A percentile compares a stretch with the other conserved stretches of the same genome.
These are phyloP conservation scores for Scheffersomyces amazonensis DNA, from an alignment of 805 yeast genomes.

Conservation along the genomic window DNA sequence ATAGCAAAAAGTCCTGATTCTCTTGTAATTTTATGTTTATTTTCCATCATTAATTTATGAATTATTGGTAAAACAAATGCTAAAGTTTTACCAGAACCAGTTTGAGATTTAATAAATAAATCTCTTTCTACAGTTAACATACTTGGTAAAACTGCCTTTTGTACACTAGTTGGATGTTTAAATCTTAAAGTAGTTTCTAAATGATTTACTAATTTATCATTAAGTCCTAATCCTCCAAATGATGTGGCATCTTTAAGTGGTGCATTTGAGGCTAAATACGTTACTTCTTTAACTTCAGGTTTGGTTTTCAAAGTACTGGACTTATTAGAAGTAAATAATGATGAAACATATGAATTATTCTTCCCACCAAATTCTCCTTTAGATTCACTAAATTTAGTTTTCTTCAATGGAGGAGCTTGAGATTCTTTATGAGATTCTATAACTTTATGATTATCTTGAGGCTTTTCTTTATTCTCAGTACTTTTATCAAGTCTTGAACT, in stretches of 20 bases:
- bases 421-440: not conserved
- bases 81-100: conserved; percentile 97
- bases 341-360: conserved; percentile 72
- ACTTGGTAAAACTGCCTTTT: conserved; percentile 72
- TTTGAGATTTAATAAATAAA: conserved; percentile 90
- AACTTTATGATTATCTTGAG: conserved; percentile 4
- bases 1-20: conserved; percentile 85
- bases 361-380: conserved; percentile 54
- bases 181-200: conserved; percentile 55
- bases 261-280: conserved; percentile 72
- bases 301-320: conserved; percentile 51
- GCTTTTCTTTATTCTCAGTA: not conserved
- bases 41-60: conserved; percentile 61
- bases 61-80: conserved; percentile 84
- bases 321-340: conserved; percentile 58
- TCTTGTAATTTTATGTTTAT: conserved; percentile 43
- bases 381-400: conserved; percentile 42
- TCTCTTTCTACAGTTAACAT: conserved; percentile 44
- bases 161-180: conserved; percentile 80
- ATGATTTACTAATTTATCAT: conserved; percentile 49
- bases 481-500: conserved; percentile 3
- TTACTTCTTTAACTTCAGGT: conserved; percentile 43
- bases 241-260: conserved; percentile 70
- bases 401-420: conserved; percentile 21
- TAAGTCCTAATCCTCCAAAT: conserved; percentile 71